A percentile compares a stretch with the other conserved stretches of the same genome.
Conservation (phyloP, 768 basidiomycete species). For the Termitomyces bulborhizus region DNA sequence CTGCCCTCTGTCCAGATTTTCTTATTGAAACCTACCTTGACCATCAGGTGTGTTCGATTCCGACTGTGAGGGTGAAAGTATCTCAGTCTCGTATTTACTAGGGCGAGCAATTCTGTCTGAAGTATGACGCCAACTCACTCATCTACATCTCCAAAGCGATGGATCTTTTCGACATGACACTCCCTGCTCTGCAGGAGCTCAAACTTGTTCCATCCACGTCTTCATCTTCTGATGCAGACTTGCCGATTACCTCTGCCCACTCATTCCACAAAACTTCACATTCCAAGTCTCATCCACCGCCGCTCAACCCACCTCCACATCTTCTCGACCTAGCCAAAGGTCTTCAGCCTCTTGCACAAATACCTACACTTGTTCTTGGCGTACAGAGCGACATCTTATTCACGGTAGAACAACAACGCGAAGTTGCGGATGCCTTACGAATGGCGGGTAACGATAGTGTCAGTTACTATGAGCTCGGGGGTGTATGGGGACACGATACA, state of each 20-base stretch:
- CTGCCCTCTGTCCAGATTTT: slow-evolving; percentile 93
- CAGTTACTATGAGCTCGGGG: slow-evolving; percentile 95
- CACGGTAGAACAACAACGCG: slow-evolving; percentile 95
- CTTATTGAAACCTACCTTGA: slow-evolving; percentile 98
- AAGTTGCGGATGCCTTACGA: slow-evolving; percentile 86
- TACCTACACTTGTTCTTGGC: slow-evolving; percentile 82
- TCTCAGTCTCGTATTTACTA: slow-evolving; percentile 24
- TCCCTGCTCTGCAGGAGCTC: slow-evolving; percentile 64
- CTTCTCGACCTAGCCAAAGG: slow-evolving; percentile 75
- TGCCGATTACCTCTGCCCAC: slow-evolving; percentile 15
- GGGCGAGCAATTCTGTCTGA: slow-evolving; percentile 96
- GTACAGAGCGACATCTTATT: slow-evolving; percentile 97
- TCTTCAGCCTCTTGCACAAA: slow-evolving; percentile 65
- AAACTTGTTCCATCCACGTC: slow-evolving; percentile 37
- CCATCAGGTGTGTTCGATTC: slow-evolving; percentile 76
- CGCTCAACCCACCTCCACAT: slow-evolving; percentile 67
- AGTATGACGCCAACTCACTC: slow-evolving; percentile 98
- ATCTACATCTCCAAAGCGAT: slow-evolving; percentile 99
- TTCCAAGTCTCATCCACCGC: slow-evolving; percentile 68
- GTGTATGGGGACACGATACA: slow-evolving; percentile 99
- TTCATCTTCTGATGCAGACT: slow-evolving; percentile 15
- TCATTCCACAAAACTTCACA: slow-evolving; percentile 37
- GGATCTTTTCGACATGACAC: slow-evolving; percentile 97
- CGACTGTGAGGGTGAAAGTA: slow-evolving; percentile 37
- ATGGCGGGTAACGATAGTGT: slow-evolving; percentile 86